Percentiles rank a stretch among this genome's conserved stretches.
Evolutionary conservation across 495 filamentous ascomycete species (phyloP).

Genomic region (Letharia lupina): DNA sequence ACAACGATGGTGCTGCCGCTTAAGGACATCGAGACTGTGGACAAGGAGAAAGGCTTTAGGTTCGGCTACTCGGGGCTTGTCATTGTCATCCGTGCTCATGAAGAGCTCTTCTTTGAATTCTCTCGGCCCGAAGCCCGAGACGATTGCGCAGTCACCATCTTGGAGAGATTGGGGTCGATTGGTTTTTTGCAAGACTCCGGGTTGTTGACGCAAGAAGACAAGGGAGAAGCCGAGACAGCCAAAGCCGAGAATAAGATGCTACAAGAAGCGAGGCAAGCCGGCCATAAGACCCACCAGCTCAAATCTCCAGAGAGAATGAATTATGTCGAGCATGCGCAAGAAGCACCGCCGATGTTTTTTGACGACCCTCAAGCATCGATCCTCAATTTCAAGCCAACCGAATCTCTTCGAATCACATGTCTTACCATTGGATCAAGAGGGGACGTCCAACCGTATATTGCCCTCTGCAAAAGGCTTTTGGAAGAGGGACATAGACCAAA

Average conservation of each 20-base stretch:
- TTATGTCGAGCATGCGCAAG: constrained; percentile 33
- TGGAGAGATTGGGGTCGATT: constrained; percentile 64
- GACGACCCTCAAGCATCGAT: constrained; percentile 90
- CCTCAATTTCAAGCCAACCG: constrained; percentile 83
- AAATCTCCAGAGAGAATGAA: constrained; percentile 46
- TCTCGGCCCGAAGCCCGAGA: constrained; percentile 65
- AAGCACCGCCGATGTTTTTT: constrained; percentile 69
- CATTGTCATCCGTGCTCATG: constrained; percentile 83
- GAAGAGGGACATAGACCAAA: constrained; percentile 78
- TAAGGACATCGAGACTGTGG: constrained; percentile 86
- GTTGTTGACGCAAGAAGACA: constrained; percentile 58
- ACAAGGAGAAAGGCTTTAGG: constrained; percentile 91
- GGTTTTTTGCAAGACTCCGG: constrained; percentile 65
- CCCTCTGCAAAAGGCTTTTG: constrained; percentile 82
- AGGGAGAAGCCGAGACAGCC: constrained; percentile 64
- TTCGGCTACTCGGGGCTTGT: constrained; percentile 89
- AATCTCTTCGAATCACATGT: constrained; percentile 81
- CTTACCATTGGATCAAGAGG: constrained; percentile 92
- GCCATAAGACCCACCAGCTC: constrained; percentile 49
- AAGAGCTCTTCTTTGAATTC: constrained; percentile 97
- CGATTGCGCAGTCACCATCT: constrained; percentile 76
- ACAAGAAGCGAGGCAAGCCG: constrained; percentile 64
- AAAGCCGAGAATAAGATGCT: constrained; percentile 75
- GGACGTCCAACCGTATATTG: constrained; percentile 96
- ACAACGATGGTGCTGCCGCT: constrained; percentile 91